Evolutionary conservation across 352 stramenopile genomes (phyloP).

Genomic region (Halophytophthora batemanensis): DNA sequence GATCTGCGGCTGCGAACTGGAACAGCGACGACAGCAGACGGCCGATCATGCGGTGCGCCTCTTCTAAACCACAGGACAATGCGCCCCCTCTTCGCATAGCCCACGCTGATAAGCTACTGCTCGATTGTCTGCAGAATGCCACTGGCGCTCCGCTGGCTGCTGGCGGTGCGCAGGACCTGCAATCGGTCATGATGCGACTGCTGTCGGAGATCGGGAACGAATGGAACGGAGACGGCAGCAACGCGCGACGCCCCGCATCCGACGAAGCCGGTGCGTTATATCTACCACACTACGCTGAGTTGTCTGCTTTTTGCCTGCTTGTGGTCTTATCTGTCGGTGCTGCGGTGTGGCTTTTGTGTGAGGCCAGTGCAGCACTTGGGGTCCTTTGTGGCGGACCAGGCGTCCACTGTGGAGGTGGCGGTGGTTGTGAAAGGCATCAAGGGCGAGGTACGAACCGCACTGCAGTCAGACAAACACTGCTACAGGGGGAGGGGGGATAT

Average conservation of each 20-base stretch:
- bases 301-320: not conserved
- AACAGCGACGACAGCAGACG: constrained; percentile 12
- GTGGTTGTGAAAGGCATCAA: constrained; percentile 68
- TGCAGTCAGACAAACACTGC: not conserved
- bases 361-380: constrained; percentile 48
- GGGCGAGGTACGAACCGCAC: constrained; percentile 41
- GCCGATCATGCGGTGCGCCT: constrained; percentile 10
- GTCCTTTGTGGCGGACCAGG: constrained; percentile 64
- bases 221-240: constrained; percentile 29
- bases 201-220: constrained; percentile 26
- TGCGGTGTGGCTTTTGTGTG: constrained; percentile 3
- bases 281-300: not conserved
- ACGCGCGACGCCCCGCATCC: constrained; percentile 39
- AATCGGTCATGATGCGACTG: constrained; percentile 42
- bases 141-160: not conserved
- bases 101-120: not conserved
- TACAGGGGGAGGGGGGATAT: not conserved
- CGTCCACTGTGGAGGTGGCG: constrained; percentile 66
- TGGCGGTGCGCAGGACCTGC: constrained; percentile 32
- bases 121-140: constrained; percentile 4
- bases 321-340: constrained; percentile 4
- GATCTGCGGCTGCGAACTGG: constrained; percentile 58
- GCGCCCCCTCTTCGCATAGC: too few relatives aligned
- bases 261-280: constrained; percentile 40
- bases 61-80: too few relatives aligned